Evolutionary conservation across 2,329 filamentous ascomycete species (phyloP).

Genomic region (Botrytis medusae): DNA sequence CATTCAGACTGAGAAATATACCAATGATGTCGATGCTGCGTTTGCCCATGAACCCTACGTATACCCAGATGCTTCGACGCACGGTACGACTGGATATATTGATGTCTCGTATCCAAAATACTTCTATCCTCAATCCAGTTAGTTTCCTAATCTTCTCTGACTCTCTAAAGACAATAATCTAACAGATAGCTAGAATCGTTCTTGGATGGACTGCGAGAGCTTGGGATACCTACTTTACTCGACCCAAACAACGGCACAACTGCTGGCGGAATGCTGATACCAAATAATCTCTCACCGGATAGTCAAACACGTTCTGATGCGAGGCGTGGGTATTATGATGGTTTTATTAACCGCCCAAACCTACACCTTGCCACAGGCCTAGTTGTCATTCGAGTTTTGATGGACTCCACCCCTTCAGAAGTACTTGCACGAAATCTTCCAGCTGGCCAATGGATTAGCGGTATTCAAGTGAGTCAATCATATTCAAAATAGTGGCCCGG

Average conservation of each 20-base stretch:
- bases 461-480: slow-evolving; percentile 42
- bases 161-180: neutral
- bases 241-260: slow-evolving; percentile 44
- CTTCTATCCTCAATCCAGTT: slow-evolving; percentile 45
- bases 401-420: slow-evolving; percentile 25
- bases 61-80: slow-evolving; percentile 35
- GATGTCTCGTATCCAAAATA: slow-evolving; percentile 44
- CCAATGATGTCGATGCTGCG: slow-evolving; percentile 31
- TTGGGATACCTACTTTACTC: slow-evolving; percentile 42
- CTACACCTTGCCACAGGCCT: slow-evolving; percentile 44
- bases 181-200: slow-evolving; percentile 40
- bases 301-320: slow-evolving; percentile 46
- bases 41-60: slow-evolving; percentile 35
- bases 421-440: slow-evolving; percentile 21
- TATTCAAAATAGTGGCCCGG: neutral
- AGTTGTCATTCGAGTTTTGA: slow-evolving; percentile 43
- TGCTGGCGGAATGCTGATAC: slow-evolving; percentile 42
- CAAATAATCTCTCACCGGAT: slow-evolving; percentile 42
- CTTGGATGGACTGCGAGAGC: slow-evolving; percentile 42
- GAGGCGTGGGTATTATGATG: slow-evolving; percentile 45
- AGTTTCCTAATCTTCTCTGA: slow-evolving; percentile 1
- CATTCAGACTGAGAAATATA: slow-evolving; percentile 43
- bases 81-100: slow-evolving; percentile 43
- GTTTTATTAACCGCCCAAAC: slow-evolving; percentile 42
- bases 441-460: slow-evolving; percentile 33